These are phyloP conservation scores for Kalaharituber pfeilii DNA, from an alignment of 2,329 filamentous ascomycete species.

Conservation along the genomic window DNA sequence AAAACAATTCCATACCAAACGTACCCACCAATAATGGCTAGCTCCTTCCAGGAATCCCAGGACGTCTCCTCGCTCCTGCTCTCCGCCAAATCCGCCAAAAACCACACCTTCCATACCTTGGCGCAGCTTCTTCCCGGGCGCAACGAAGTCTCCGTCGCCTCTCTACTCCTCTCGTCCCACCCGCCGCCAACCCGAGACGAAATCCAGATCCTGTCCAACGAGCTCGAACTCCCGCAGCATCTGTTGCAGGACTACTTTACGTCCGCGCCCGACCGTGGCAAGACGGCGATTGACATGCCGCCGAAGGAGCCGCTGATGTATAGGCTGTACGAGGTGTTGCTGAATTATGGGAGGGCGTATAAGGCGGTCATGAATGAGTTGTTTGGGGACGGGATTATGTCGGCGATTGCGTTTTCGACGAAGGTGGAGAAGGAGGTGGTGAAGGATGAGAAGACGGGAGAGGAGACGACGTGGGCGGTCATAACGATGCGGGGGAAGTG, in stretches of 20 bases:
- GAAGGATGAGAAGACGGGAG: slow-evolving; percentile 62
- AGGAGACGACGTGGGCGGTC: slow-evolving; percentile 63
- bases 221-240: slow-evolving; percentile 9
- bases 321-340: slow-evolving; percentile 78
- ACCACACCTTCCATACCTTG: slow-evolving; percentile 19
- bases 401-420: slow-evolving; percentile 48
- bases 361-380: slow-evolving; percentile 94
- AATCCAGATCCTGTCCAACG: slow-evolving; percentile 14
- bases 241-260: slow-evolving; percentile 10
- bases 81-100: slow-evolving; percentile 16
- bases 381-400: slow-evolving; percentile 85
- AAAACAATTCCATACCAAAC: no score
- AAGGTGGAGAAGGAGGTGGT: slow-evolving; percentile 91
- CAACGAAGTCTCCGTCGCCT: slow-evolving; percentile 23
- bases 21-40: no score
- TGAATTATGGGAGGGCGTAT: slow-evolving; percentile 93
- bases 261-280: slow-evolving; percentile 9
- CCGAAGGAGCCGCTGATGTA: slow-evolving; percentile 63
- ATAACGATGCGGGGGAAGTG: slow-evolving; percentile 74
- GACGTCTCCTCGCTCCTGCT: no score
- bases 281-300: slow-evolving; percentile 19
- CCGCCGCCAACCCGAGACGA: slow-evolving; percentile 18
- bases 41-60: no score
- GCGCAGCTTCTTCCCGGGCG: slow-evolving; percentile 17
- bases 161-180: slow-evolving; percentile 21